Evolutionary conservation across 441 rosid genomes (phyloP).

Genomic region (Corymbia calophylla): DNA sequence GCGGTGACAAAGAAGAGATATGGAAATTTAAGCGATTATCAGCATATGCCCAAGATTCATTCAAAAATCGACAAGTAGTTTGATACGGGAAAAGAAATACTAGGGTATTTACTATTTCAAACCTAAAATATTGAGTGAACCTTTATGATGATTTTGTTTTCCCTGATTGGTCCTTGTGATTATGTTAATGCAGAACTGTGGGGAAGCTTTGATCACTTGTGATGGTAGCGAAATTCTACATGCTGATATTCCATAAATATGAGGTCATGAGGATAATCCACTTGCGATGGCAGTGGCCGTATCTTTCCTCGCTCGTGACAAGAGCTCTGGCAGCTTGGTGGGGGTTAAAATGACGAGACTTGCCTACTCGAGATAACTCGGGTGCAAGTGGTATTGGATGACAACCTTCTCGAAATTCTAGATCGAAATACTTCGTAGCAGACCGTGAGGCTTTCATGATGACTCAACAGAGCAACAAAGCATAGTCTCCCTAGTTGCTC

Average conservation of each 20-base stretch:
- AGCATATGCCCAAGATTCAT: no score
- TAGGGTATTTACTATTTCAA: not conserved
- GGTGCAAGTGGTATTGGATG: not conserved
- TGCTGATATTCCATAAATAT: not conserved
- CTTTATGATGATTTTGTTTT: not conserved
- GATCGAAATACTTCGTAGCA: not conserved
- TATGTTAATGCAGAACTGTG: not conserved
- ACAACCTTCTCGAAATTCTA: not conserved
- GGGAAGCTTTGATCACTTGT: not conserved
- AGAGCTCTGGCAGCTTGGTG: not conserved
- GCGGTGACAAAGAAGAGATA: no score
- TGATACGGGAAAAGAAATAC: not conserved
- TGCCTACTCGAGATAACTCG: not conserved
- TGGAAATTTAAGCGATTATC: no score
- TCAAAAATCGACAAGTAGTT: no score
- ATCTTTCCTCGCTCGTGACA: not conserved
- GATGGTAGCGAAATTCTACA: not conserved
- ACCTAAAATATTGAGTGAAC: not conserved
- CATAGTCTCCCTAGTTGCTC: not conserved
- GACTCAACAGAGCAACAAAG: not conserved
- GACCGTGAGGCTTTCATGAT: not conserved
- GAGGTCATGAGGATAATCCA: not conserved
- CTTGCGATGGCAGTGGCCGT: not conserved
- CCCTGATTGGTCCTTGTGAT: not conserved
- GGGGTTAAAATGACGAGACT: not conserved